A percentile compares a stretch with the other conserved stretches of the same genome.
phyloP scores from a whole-genome alignment of 1,284 basidiomycete species.

The Tremellales sp. region DNA sequence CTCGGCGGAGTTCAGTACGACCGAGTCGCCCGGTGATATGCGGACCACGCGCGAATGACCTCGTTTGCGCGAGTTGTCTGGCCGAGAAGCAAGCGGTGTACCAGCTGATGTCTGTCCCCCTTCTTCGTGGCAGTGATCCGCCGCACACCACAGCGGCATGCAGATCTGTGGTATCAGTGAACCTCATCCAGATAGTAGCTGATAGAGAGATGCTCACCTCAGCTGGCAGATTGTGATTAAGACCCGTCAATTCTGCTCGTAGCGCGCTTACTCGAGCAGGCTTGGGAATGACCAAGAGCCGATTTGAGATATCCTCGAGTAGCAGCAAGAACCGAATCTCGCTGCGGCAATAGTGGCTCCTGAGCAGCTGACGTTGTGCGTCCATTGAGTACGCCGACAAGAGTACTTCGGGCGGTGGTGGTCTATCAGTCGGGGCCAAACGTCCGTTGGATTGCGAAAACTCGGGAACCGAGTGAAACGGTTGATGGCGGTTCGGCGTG shows the following conservation, averaged over 20 bases:
- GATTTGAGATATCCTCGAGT: conserved; percentile 89
- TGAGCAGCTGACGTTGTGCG: conserved; percentile 69
- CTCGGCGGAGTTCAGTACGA: conserved; percentile 97
- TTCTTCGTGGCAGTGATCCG: conserved; percentile 51
- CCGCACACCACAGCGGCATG: conserved; percentile 93
- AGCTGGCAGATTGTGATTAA: conserved; percentile 94
- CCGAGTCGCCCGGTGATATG: conserved; percentile 95
- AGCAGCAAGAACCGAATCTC: conserved; percentile 87
- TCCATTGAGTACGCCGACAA: conserved; percentile 61
- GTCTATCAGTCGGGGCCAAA: conserved; percentile 42
- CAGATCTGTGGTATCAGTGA: conserved; percentile 52
- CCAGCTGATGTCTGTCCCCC: conserved; percentile 42
- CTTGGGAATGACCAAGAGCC: conserved; percentile 85
- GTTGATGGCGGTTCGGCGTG: conserved; percentile 47
- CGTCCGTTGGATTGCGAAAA: conserved; percentile 30
- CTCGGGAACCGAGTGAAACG: conserved; percentile 59
- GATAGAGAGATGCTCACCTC: conserved; percentile 57
- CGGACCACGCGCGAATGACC: conserved; percentile 93
- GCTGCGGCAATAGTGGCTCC: conserved; percentile 84
- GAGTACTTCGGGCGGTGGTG: conserved; percentile 45
- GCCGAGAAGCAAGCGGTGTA: conserved; percentile 53
- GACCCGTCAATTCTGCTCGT: conserved; percentile 86
- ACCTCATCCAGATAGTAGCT: neutral
- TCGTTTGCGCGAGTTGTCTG: conserved; percentile 48
- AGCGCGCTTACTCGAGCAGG: conserved; percentile 92